phyloP scores from a whole-genome alignment of 2,329 filamentous ascomycete genomes.

The Xylariales sp. region DNA sequence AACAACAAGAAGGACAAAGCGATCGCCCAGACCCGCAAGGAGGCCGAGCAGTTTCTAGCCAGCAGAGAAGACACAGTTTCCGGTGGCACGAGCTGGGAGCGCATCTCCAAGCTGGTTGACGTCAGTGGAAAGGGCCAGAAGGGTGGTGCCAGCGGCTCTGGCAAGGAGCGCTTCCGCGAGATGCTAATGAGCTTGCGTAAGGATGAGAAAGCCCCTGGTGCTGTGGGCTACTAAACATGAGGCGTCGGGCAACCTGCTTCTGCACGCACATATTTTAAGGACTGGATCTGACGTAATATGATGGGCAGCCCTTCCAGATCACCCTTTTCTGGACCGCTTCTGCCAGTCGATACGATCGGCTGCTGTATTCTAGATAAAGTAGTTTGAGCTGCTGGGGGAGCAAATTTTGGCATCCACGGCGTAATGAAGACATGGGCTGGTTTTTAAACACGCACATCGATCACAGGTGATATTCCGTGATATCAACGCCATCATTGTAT shows the following conservation, averaged over 20 bases:
- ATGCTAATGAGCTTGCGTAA: conserved; percentile 82
- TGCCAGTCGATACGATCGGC: conserved; percentile 1
- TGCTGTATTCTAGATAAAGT: conserved; percentile 12
- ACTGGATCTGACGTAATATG: conserved; percentile 1
- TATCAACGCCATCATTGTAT: too few relatives aligned
- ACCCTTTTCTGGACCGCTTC: too few relatives aligned
- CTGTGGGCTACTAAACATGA: conserved; percentile 58
- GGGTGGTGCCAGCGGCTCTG: conserved; percentile 82
- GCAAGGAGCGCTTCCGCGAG: conserved; percentile 95
- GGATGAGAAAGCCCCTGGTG: conserved; percentile 79
- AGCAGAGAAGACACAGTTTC: conserved; percentile 89
- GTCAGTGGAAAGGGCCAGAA: conserved; percentile 87
- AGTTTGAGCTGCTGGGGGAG: conserved; percentile 2
- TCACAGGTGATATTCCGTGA: too few relatives aligned
- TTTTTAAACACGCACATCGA: background rate
- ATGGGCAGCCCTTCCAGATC: background rate
- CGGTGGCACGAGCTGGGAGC: conserved; percentile 96
- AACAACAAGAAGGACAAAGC: conserved; percentile 97
- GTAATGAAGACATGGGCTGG: conserved; percentile 4
- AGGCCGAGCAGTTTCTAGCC: conserved; percentile 88
- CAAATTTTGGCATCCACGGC: conserved; percentile 9
- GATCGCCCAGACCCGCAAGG: conserved; percentile 80
- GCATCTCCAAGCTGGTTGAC: conserved; percentile 96
- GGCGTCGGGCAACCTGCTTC: conserved; percentile 6
- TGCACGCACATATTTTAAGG: conserved; percentile 14